Evolutionary conservation across 1,139 yeast genomes (phyloP), one percentile per base, ranked within the genome.

Genomic region (Nakaseomyces bracarensis): DNA sequence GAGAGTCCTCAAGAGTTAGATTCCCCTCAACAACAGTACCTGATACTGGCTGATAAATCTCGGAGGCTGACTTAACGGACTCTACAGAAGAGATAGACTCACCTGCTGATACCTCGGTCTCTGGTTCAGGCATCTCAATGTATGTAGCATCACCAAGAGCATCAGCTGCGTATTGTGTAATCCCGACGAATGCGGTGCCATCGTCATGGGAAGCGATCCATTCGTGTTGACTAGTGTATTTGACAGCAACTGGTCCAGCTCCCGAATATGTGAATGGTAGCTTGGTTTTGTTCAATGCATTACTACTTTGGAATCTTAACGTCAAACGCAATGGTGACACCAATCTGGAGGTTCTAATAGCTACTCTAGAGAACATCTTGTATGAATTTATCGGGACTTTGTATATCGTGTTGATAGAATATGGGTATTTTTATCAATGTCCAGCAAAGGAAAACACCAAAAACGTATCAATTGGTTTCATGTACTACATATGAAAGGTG

Each of bases 141-240:
- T 73, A 91, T 14, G 97, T 93, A 43, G 95, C 94, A 67, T 91
- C 99, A 38, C 98, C 98, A 48, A 91, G 75, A n/a, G 98, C 95
- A 58, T 89, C 96, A 35, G 96, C 82, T 26, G 99, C 99, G 63
- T 91, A 89, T 57, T 76, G 78, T 48, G 98, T 89, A 65, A 91
- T 87, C 29, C 99, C 99, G 29, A 91, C 71, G 54, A 82, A 87
- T 2, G 93, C 82, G 27, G 79, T 71, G 46, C 86, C 85, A 64
- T 89, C 96, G 27, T 75, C 74, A 61, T 84, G 93, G 40, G 79
- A 71, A 2, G 95, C 91, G 47, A 93, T 69, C 96, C 97, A 91
- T 69, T 91, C 99, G 69, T 91, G 99, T 60, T 91, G 96, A 43
- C 72, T 69, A 14, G 98, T 85, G 70, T 77, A 89, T 65, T 76